Evolutionary conservation across 2,329 filamentous ascomycete species (phyloP), one percentile per base, ranked within the genome.

Genomic region (Myriosclerotinia scirpicola): DNA sequence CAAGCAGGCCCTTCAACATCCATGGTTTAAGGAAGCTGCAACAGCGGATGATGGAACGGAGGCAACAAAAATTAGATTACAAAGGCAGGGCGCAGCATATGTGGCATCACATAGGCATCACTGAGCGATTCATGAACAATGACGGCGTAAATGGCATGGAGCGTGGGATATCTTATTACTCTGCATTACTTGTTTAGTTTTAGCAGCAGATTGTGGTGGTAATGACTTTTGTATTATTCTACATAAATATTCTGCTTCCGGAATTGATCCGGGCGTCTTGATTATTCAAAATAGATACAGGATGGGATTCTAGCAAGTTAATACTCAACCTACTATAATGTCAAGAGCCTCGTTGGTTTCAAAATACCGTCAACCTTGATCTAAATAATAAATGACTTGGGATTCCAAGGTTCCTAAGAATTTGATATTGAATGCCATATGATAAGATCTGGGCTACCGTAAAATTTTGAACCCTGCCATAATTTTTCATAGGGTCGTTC

Each of bases 21-120:
- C 85, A 3, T 90, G 87, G 87, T 90, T 90, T 77, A 85, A 84
- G 72, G 87, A 90, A 73, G 79, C 82, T 62, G 83, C 86, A 2
- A 81, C 83, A 42, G 84, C 85, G 42, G 87, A 90, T 71, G 87
- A 90, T 73, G 87, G 87, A 48, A 89, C 87, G 9, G 87, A 90
- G 75, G 87, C 87, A 14, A 83, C 85, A 53, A 88, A 87, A 76
- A 88, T 89, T 68, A 82, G 85, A 52, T 20, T 74, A 44, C 71
- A 75, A 64, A 71, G 75, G 60, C 68, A 73, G 65, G 67, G 71
- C 63, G 64, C 67, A 52, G 72, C 52, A 58, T 64, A 54, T 54
- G 50, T 68, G 9, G 68, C 68, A 50, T 65, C 66, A 20, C 67
- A 70, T 54, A 67, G 74, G n/a, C 72, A 70, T 53, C 70, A 72